Evolutionary conservation across 495 filamentous ascomycete genomes (phyloP), one percentile per base, ranked within the genome.

Genomic region (Echria macrotheca): DNA sequence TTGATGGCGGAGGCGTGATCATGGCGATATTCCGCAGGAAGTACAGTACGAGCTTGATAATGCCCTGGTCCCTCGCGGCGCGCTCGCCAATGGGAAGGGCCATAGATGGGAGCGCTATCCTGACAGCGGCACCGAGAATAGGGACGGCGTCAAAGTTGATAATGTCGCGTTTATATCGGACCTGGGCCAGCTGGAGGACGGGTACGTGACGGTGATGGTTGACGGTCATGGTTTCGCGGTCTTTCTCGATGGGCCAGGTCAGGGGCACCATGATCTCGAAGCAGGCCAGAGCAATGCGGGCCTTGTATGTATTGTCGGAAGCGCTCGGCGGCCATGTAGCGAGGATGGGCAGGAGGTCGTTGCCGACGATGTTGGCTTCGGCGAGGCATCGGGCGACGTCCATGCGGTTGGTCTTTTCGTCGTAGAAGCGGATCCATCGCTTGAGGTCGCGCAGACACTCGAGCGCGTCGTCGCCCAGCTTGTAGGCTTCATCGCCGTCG

Each of bases 311-410:
- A 60, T 84, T 73, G 52, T 80, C 82, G 68, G 82, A 81, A 22
- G 83, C 82, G 54, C 78, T 80, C 31, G 77, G 79, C 43, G 83
- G 78, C 89, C 89, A 96, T 28, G 75, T 56, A 1, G 88, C 83
- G 36, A 99, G 74, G 53, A 99, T 97, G 45, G 90, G 86, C 44
- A 97, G 71, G 24, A 99, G 71, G 65, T 99, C 94, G 9, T 86
- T 83, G 53, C 84, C 83, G 50, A 97, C 80, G n/a, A 99, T 66
- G 60, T 97, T 96, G 36, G 89, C 84, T 61, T 97, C 91, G 59
- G 89, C 86, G 47, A 97, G 71, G 59, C 90, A 96, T 64, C 93
- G 78, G 36, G 90, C 91, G 44, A 97, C 94, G 68, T 99, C 94
- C 77, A 94, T 84, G 47, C 93, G 84, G 59, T 95, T 94, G 46